Evolutionary conservation across 2,329 filamentous ascomycete genomes (phyloP).

Genomic region (Lasiodiplodia citricola): DNA sequence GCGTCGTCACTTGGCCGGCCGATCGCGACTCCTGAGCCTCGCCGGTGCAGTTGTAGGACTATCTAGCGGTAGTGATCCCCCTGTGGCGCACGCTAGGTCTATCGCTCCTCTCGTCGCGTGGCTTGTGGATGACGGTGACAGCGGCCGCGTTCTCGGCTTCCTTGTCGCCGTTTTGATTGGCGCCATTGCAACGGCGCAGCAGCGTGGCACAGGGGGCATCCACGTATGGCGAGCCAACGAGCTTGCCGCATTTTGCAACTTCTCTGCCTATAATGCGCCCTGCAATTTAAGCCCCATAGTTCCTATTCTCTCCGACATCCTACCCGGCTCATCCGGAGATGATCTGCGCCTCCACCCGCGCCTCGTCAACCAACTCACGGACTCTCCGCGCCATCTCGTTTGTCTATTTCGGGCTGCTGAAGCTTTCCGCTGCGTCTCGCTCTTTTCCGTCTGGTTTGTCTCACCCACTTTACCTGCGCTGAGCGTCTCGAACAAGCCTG

Average conservation of each 20-base stretch:
- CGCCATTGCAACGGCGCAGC: constrained; percentile 14
- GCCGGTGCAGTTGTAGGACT: not conserved
- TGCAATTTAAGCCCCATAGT: constrained; percentile 20
- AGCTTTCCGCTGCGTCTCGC: not conserved
- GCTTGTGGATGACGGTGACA: constrained; percentile 2
- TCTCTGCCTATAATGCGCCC: constrained; percentile 1
- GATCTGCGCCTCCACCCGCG: constrained; percentile 3
- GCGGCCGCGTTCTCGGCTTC: constrained; percentile 1
- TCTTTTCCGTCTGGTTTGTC: not conserved
- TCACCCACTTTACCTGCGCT: not conserved
- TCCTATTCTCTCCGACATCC: not conserved
- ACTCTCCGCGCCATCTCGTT: constrained; percentile 5
- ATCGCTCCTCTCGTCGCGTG: not conserved
- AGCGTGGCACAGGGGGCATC: constrained; percentile 6
- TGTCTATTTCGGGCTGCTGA: constrained; percentile 4
- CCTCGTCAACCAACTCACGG: not conserved
- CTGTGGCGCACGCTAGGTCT: constrained; percentile 8
- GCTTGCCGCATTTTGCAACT: not conserved
- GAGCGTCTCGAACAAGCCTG: not conserved
- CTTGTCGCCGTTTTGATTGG: constrained; percentile 11
- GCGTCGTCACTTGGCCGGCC: not conserved
- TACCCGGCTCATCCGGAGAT: constrained; percentile 9
- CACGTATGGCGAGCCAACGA: not conserved
- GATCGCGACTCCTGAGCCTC: not conserved
- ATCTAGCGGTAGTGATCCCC: not conserved